Conservation (phyloP, 768 basidiomycete species). For the Collybiopsis confluens region DNA sequence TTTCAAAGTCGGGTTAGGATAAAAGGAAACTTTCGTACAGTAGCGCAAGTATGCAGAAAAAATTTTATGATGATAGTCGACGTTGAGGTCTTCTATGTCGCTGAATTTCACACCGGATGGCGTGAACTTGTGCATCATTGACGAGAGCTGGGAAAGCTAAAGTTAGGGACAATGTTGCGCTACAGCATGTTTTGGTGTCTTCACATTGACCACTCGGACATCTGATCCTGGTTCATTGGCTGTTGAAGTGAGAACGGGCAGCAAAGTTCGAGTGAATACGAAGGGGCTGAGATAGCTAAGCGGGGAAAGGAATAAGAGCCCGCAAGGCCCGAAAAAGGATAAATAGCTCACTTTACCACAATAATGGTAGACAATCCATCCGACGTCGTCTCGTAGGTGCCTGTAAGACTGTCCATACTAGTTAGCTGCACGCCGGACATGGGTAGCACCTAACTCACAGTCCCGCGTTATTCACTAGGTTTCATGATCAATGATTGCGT, state of each 20-base stretch:
- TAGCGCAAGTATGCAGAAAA: constrained; percentile 8
- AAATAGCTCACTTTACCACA: constrained; percentile 1
- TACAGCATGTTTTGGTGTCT: not conserved
- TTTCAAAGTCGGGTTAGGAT: not conserved
- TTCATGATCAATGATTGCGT: not conserved
- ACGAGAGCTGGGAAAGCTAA: constrained; percentile 13
- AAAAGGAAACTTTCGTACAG: constrained; percentile 1
- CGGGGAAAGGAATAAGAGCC: not conserved
- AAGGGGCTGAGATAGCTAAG: constrained; percentile 43
- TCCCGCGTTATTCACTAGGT: constrained; percentile 53
- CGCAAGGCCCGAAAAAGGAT: not conserved
- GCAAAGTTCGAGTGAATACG: constrained; percentile 41
- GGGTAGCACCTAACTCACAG: constrained; percentile 23
- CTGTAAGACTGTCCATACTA: constrained; percentile 9
- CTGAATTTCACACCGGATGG: constrained; percentile 10
- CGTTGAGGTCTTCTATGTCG: constrained; percentile 14
- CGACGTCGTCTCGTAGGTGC: constrained; percentile 9
- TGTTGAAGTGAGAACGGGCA: constrained; percentile 44
- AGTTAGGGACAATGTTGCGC: too few species aligned
- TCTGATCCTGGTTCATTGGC: constrained; percentile 37
- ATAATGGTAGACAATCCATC: constrained; percentile 13
- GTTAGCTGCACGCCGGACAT: constrained; percentile 9
- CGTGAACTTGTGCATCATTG: constrained; percentile 9
- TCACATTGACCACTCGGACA: constrained; percentile 49
- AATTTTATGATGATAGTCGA: constrained; percentile 7